Evolutionary conservation across 2,329 filamentous ascomycete genomes (phyloP).

Genomic region (Nannizziopsis arthrosporioides): DNA sequence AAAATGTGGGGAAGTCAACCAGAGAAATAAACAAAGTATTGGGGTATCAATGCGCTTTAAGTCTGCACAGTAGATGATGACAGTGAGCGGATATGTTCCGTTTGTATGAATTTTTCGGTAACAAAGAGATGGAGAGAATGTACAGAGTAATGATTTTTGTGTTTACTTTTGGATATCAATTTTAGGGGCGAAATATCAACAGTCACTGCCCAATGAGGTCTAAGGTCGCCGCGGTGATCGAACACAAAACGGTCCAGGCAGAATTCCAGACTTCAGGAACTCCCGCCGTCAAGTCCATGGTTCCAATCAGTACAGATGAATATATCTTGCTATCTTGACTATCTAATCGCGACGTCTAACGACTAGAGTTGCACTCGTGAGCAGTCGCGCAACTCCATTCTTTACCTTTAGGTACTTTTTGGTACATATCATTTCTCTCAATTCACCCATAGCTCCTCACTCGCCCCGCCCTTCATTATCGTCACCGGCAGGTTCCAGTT

Average conservation of each 20-base stretch:
- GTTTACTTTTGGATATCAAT: background rate
- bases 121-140: background rate
- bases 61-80: background rate
- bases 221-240: constrained; percentile 8
- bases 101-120: background rate
- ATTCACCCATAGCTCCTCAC: too few species aligned
- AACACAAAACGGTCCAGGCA: background rate
- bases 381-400: too few species aligned
- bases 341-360: background rate
- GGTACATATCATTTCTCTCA: too few species aligned
- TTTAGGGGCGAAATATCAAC: constrained; percentile 2
- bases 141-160: background rate
- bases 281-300: constrained; percentile 1
- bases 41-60: background rate
- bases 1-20: background rate
- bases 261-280: background rate
- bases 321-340: background rate
- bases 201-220: constrained; percentile 8
- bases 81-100: background rate
- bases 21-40: background rate
- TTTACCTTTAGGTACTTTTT: too few species aligned
- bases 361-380: background rate
- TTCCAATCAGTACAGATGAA: background rate
- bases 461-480: too few species aligned
- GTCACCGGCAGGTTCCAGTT: too few species aligned